Evolutionary conservation across 495 filamentous ascomycete genomes (phyloP).

Genomic region (Haplographium delicatum): DNA sequence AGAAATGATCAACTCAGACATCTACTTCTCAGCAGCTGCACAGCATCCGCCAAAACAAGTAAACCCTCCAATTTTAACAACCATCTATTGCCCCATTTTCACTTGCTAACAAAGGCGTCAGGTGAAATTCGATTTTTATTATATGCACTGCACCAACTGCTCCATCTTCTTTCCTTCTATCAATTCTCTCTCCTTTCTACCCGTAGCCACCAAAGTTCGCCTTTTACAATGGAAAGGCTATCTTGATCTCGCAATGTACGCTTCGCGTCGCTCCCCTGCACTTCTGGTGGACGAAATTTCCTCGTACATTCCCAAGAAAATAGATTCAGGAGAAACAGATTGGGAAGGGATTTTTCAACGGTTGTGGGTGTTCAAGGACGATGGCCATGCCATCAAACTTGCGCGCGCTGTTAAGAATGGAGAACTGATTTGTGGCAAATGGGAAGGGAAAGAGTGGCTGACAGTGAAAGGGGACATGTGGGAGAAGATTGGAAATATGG

Average conservation of each 20-base stretch:
- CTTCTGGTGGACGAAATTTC: conserved; percentile 49
- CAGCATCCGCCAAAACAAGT: conserved; percentile 56
- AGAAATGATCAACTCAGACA: conserved; percentile 69
- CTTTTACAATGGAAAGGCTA: conserved; percentile 63
- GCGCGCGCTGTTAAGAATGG: conserved; percentile 60
- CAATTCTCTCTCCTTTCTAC: conserved; percentile 34
- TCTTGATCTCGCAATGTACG: conserved; percentile 57
- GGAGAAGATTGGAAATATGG: conserved; percentile 63
- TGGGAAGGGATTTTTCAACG: conserved; percentile 46
- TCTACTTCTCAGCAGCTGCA: conserved; percentile 59
- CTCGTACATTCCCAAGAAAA: conserved; percentile 33
- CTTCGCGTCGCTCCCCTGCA: conserved; percentile 47
- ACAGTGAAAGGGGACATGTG: conserved; percentile 56
- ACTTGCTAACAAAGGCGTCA: conserved; percentile 12
- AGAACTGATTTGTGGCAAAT: conserved; percentile 36
- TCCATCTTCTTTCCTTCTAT: conserved; percentile 59
- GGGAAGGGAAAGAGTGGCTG: conserved; percentile 30
- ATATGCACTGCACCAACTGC: conserved; percentile 62
- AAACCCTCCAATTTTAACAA: not conserved
- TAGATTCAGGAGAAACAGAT: conserved; percentile 5
- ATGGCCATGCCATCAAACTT: conserved; percentile 75
- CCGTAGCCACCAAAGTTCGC: conserved; percentile 44
- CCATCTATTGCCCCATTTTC: too few species aligned
- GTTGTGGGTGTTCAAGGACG: conserved; percentile 53
- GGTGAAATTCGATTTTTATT: conserved; percentile 77